phyloP scores from a whole-genome alignment of 495 filamentous ascomycete genomes.

The Neurospora sp. region DNA sequence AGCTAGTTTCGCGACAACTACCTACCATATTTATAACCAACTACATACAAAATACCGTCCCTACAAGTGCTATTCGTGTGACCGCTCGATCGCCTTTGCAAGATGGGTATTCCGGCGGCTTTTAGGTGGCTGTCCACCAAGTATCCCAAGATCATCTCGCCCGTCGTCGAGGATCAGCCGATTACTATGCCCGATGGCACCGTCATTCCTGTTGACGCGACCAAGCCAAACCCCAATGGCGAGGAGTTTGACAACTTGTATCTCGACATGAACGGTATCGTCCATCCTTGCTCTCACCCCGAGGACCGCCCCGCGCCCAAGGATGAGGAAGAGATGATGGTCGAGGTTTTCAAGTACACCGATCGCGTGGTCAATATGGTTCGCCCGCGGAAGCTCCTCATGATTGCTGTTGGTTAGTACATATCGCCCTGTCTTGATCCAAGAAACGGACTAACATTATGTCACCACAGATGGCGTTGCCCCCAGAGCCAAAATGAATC shows the following conservation, averaged over 20 bases:
- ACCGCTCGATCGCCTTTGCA: constrained; percentile 19
- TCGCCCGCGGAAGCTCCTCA: constrained; percentile 83
- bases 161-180: constrained; percentile 78
- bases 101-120: constrained; percentile 89
- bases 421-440: neutral
- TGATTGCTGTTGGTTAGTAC: constrained; percentile 85
- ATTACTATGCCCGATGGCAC: constrained; percentile 65
- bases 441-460: constrained; percentile 24
- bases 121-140: constrained; percentile 93
- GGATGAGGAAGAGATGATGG: constrained; percentile 98
- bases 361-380: constrained; percentile 98
- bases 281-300: constrained; percentile 97
- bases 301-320: constrained; percentile 85
- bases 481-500: constrained; percentile 94
- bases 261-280: constrained; percentile 99
- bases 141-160: constrained; percentile 90
- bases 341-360: constrained; percentile 94
- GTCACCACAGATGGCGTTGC: constrained; percentile 69
- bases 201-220: constrained; percentile 72
- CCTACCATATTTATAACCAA: neutral
- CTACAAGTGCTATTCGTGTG: neutral
- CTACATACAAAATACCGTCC: neutral
- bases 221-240: constrained; percentile 87
- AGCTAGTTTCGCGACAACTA: neutral
- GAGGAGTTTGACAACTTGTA: constrained; percentile 98